Evolutionary conservation across 495 filamentous ascomycete genomes (phyloP), one percentile per base, ranked within the genome.

Genomic region (Aspergillus wentii): DNA sequence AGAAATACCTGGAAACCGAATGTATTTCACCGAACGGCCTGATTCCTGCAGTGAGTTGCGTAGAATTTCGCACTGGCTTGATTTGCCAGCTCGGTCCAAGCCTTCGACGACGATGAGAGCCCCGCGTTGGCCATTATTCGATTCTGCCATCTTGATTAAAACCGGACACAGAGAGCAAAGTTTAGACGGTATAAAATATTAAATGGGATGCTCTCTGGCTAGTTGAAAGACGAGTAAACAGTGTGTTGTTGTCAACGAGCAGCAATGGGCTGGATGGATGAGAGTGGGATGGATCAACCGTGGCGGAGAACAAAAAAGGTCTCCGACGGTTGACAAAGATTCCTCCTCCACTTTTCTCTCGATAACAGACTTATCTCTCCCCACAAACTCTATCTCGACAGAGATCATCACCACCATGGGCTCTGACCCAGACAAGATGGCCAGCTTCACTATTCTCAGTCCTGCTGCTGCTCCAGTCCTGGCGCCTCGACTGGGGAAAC

Each of bases 81-180:
- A 92, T 73, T 98, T 98, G 27, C 92, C 92, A 25, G 90, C 85
- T 41, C 88, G 83, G 55, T 98, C 92, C 37, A 98, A 77, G 17
- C 92, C 92, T 65, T 98, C 92, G 40, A 98, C 81, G 13, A 92
- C 85, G 32, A 97, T 80, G 27, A 98, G 78, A 21, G 84, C 75
- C 33, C 87, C 87, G 47, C 86, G 76, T 47, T 46, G 47, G 39
- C 43, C 20, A 28, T 44, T 44, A 25, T 30, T 20, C 35, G 41
- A 35, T 29, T 30, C 27, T 14, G 17, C 29, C 17, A 39, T 26
- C 59, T 60, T 62, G 35, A 15, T 37, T 9, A 37, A 2, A 10
- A 28, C 2, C 9, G 25, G 10, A 2, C 9, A 4, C 13, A 2
- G 13, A 1, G 13, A 10, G 25, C 13, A 28, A 3, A 28, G 13